Conservation (phyloP, 805 yeast genomes). For the Wickerhamomyces mucosus region DNA sequence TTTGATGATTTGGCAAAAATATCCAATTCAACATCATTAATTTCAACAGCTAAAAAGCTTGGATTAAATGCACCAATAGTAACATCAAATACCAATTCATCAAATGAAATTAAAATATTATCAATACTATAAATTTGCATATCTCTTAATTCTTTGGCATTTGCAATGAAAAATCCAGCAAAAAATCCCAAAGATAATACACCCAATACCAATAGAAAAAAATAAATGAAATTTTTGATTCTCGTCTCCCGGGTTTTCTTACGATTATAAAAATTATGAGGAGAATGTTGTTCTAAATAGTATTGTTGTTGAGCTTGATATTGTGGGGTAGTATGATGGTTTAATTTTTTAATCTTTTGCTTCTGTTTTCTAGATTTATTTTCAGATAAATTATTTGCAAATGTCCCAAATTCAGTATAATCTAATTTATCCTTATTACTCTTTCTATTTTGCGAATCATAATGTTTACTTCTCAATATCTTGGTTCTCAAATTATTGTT, state of each 20-base stretch:
- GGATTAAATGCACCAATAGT: conserved; percentile 79
- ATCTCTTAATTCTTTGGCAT: conserved; percentile 71
- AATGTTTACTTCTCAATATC: conserved; percentile 8
- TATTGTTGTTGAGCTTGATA: conserved; percentile 14
- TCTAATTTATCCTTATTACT: conserved; percentile 10
- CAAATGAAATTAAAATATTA: conserved; percentile 70
- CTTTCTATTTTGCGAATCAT: conserved; percentile 23
- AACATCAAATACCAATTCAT: conserved; percentile 75
- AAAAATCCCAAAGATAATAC: conserved; percentile 68
- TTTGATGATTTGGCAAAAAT: conserved; percentile 70
- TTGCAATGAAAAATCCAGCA: conserved; percentile 76
- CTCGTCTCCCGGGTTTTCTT: conserved; percentile 21
- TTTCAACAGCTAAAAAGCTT: conserved; percentile 61
- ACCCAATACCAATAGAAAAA: conserved; percentile 27
- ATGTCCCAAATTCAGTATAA: conserved; percentile 8
- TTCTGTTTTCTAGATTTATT: too few species aligned
- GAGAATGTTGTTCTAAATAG: conserved; percentile 35
- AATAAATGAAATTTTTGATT: conserved; percentile 24
- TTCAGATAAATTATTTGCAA: conserved; percentile 5
- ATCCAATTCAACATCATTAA: conserved; percentile 66
- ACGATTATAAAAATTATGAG: conserved; percentile 36
- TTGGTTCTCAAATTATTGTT: conserved; percentile 15
- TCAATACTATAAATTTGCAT: conserved; percentile 53
- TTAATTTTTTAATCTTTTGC: conserved; percentile 15
- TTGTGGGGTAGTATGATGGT: conserved; percentile 4